phyloP scores from a whole-genome alignment of 2,329 filamentous ascomycete genomes.

The Aspergillus udagawae region DNA sequence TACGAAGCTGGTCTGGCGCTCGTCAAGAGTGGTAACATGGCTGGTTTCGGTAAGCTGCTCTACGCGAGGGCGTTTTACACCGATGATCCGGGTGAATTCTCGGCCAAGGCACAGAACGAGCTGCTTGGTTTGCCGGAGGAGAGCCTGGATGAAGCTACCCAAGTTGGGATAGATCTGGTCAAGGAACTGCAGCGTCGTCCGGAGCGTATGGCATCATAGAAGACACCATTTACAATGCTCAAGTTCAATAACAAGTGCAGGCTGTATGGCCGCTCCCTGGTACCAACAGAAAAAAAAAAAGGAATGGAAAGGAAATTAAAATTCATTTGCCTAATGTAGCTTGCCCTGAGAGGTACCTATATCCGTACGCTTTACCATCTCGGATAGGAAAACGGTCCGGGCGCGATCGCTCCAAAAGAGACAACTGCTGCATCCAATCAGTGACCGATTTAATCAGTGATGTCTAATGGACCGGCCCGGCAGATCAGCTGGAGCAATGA shows the following conservation, averaged over 20 bases:
- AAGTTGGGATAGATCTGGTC: slow-evolving; percentile 45
- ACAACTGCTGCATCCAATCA: no score
- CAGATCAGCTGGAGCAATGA: no score
- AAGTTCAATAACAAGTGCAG: neutral
- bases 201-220: slow-evolving; percentile 26
- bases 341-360: no score
- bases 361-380: no score
- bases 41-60: slow-evolving; percentile 49
- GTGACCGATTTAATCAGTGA: no score
- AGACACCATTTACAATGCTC: neutral
- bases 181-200: slow-evolving; percentile 24
- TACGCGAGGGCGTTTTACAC: slow-evolving; percentile 54
- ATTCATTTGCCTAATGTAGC: no score
- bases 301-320: no score
- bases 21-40: slow-evolving; percentile 42
- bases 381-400: no score
- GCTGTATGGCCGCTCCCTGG: no score
- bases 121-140: slow-evolving; percentile 56
- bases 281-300: no score
- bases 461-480: no score
- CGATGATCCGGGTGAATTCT: slow-evolving; percentile 39
- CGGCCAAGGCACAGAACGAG: slow-evolving; percentile 49
- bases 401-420: no score
- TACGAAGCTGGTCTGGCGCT: slow-evolving; percentile 46
- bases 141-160: slow-evolving; percentile 55